These are phyloP conservation scores for Cladophialophora chaetospira DNA, from an alignment of 2,329 filamentous ascomycete genomes.

Conservation along the genomic window DNA sequence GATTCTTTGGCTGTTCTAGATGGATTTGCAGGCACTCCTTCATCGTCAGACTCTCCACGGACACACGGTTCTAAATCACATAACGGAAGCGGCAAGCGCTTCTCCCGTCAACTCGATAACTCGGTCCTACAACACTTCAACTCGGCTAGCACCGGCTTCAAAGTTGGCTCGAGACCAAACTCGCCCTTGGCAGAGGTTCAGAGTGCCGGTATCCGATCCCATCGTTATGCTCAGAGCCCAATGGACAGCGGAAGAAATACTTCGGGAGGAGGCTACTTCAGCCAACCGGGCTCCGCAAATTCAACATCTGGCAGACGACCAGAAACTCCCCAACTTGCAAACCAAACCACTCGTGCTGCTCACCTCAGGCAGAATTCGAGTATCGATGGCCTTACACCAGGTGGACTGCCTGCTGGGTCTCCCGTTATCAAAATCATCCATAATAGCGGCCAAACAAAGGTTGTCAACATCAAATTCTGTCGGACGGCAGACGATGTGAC, in stretches of 20 bases:
- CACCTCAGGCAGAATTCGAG: constrained; percentile 82
- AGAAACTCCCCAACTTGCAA: constrained; percentile 64
- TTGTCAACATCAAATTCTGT: constrained; percentile 90
- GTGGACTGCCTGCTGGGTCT: constrained; percentile 79
- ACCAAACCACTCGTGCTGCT: constrained; percentile 61
- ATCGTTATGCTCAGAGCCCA: constrained; percentile 64
- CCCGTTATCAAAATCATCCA: constrained; percentile 92
- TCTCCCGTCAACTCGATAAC: constrained; percentile 53
- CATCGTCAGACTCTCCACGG: constrained; percentile 67
- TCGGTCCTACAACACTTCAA: constrained; percentile 43
- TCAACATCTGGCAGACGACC: constrained; percentile 58
- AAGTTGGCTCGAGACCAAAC: constrained; percentile 66
- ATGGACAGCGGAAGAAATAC: constrained; percentile 57
- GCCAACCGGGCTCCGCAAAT: constrained; percentile 55
- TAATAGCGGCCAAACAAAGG: constrained; percentile 86
- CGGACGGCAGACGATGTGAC: constrained; percentile 92
- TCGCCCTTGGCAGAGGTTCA: constrained; percentile 69
- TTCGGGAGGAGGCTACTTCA: constrained; percentile 55
- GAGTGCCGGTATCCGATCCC: constrained; percentile 52
- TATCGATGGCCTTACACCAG: constrained; percentile 82
- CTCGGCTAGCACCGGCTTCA: constrained; percentile 48
- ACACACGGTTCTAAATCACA: constrained; percentile 58
- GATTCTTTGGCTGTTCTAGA: constrained; percentile 85
- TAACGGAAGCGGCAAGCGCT: constrained; percentile 60
- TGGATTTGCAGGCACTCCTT: constrained; percentile 56